Evolutionary conservation across 179 eudicot genomes (phyloP), one percentile per base, ranked within the genome.

Genomic region (Patellifolia procumbens): DNA sequence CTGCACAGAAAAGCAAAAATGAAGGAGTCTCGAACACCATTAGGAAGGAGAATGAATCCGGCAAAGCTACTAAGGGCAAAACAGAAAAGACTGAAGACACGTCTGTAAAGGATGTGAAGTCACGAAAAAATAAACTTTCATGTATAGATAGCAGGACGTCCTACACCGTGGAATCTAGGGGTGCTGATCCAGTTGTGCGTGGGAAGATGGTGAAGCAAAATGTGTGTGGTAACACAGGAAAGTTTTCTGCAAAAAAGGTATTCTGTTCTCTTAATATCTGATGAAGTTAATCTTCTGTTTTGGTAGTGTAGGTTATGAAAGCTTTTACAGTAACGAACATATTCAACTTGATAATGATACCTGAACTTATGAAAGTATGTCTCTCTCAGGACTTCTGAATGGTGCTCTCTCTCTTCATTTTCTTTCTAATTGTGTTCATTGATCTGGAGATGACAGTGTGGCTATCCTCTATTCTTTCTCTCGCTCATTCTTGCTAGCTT

Each of bases 231-330:
- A 73, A 62, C 26, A 80, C 73, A 77, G 64, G 46, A 17, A 74
- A 71, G 64, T 71, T 48, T 34, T 48, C 81, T 24, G 1, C 78
- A 26, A 78, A 31, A 56, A 68, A 83, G 92, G 97, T 89, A 86
- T 71, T 65, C 6, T 68, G 24, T 46, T 80, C 45, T 7, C 42
- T 31, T 34, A 22, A 46, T 72, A 13, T 72, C 22, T 63, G 55
- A 76, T 73, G 34, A 53, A 59, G 24, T 37, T 26, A 9, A 39
- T 52, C 22, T 26, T 34, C 22, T 32, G 2, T 1, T 66, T 73
- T 46, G 53, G 8, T 76, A 10, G 37, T 49, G 37, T 42, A 49
- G 71, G 58, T 69, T 65, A 35, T 61, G 42, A 49, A 43, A 48
- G 13, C 22, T 62, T 68, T 19, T 39, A 7, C 9, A 5, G 1